Conservation (phyloP, 139 green algal species). For the Ulvella scutata region DNA sequence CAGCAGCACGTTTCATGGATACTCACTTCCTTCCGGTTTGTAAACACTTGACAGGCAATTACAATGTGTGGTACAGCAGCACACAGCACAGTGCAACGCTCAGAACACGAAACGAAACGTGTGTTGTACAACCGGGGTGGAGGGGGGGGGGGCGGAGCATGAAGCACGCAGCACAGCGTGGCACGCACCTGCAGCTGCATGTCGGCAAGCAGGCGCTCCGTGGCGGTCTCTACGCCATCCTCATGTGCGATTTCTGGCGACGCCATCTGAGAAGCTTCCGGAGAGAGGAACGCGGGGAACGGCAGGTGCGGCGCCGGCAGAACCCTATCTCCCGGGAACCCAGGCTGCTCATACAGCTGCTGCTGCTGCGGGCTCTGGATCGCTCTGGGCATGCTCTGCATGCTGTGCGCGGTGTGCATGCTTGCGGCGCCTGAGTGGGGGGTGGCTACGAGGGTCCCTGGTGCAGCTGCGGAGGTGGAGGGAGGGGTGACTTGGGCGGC, state of each 20-base stretch:
- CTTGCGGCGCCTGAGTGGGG: too few relatives aligned
- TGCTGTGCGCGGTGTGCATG: neutral
- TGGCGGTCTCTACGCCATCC: neutral
- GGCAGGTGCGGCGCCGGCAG: neutral
- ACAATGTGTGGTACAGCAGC: neutral
- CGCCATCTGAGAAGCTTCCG: neutral
- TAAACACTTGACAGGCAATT: neutral
- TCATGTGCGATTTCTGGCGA: neutral
- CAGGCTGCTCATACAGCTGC: neutral
- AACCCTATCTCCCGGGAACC: neutral
- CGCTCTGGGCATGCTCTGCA: neutral
- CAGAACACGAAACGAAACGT: neutral
- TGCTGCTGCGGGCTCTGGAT: neutral
- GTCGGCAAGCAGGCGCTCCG: neutral
- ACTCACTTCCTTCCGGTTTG: neutral
- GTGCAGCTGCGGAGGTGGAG: neutral
- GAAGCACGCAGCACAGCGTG: too few relatives aligned
- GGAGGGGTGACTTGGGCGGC: neutral
- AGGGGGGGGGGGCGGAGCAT: neutral
- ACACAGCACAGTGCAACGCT: neutral
- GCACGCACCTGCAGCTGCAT: constrained; percentile 1
- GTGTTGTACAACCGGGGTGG: neutral
- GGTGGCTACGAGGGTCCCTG: neutral
- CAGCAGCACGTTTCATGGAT: neutral
- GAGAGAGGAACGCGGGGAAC: neutral